A percentile compares a stretch with the other conserved stretches of the same genome.
These are phyloP conservation scores for Roridomyces roridus DNA, from an alignment of 768 basidiomycete genomes.

Conservation along the genomic window DNA sequence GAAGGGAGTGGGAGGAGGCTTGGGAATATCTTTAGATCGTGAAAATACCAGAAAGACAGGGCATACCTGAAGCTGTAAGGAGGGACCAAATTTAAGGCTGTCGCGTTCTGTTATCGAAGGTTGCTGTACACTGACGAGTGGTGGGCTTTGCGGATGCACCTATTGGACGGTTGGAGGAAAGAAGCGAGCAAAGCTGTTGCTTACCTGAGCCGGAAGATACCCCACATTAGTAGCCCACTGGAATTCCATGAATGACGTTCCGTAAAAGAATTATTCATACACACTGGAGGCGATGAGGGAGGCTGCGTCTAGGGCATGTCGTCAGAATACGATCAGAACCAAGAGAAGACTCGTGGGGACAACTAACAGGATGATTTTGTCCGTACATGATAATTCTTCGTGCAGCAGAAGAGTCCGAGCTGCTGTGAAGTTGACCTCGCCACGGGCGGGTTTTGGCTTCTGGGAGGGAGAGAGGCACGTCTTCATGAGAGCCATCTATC, in stretches of 20 bases:
- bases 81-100: constrained; percentile 8
- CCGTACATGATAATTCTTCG: no score
- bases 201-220: no score
- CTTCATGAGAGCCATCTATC: no score
- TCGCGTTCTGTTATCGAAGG: neutral
- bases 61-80: constrained; percentile 19
- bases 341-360: no score
- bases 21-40: neutral
- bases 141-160: neutral
- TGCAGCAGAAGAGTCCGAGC: no score
- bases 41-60: neutral
- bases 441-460: no score
- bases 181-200: neutral
- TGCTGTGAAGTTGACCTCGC: no score
- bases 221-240: neutral
- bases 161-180: neutral
- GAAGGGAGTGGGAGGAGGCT: constrained; percentile 14
- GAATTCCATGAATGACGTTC: neutral
- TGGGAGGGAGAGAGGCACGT: no score
- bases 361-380: no score
- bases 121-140: constrained; percentile 1
- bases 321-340: no score
- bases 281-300: neutral
- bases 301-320: neutral
- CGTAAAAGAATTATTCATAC: neutral